phyloP scores from a whole-genome alignment of 352 stramenopile genomes.

The Phytophthora kernoviae region DNA sequence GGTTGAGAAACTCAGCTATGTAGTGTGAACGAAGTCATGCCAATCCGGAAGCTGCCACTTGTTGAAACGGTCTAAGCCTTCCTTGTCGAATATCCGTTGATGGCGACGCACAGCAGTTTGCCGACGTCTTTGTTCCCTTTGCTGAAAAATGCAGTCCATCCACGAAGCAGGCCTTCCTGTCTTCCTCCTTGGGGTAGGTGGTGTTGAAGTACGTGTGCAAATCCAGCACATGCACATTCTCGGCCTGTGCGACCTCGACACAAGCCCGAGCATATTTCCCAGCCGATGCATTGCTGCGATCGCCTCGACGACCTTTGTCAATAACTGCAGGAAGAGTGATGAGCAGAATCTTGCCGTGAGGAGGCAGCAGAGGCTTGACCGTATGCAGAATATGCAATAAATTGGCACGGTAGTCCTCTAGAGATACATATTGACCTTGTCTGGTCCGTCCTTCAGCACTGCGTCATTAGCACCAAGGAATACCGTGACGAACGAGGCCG shows the following conservation, averaged over 20 bases:
- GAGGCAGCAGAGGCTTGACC: neutral
- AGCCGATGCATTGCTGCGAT: constrained; percentile 35
- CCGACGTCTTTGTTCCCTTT: too few species aligned
- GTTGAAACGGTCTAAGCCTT: constrained; percentile 1
- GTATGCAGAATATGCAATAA: constrained; percentile 23
- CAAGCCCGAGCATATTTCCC: constrained; percentile 39
- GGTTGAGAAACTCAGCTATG: too few species aligned
- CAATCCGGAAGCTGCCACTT: constrained; percentile 27
- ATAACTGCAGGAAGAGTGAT: constrained; percentile 26
- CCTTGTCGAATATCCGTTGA: constrained; percentile 2
- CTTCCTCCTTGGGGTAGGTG: constrained; percentile 14
- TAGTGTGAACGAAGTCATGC: constrained; percentile 6
- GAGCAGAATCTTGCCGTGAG: constrained; percentile 14
- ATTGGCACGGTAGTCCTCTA: constrained; percentile 39
- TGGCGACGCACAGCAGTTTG: neutral
- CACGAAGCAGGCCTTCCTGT: neutral
- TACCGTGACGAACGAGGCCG: too few species aligned
- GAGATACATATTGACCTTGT: constrained; percentile 28
- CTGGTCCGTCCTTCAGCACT: constrained; percentile 21
- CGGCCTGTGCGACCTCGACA: constrained; percentile 26
- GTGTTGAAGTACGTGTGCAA: constrained; percentile 34
- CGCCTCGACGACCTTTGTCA: constrained; percentile 18
- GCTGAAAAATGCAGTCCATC: too few species aligned
- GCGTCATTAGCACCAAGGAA: too few species aligned
- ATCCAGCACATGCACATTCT: constrained; percentile 34